These are phyloP conservation scores for Cyberlindnera xishuangbannaensis DNA, from an alignment of 805 yeast species.

Conservation along the genomic window DNA sequence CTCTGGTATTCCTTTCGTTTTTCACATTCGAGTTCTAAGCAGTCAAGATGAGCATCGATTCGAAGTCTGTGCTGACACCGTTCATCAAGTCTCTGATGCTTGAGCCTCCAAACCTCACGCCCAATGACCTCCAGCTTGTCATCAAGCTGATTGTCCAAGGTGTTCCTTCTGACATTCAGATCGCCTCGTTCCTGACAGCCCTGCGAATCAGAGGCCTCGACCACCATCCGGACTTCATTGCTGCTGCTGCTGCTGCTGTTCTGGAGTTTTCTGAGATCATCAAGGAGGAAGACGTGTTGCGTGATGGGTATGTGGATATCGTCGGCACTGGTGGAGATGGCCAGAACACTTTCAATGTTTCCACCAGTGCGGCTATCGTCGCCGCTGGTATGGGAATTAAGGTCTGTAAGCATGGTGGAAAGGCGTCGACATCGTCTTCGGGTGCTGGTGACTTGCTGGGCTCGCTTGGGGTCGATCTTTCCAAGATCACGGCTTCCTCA, in stretches of 20 bases:
- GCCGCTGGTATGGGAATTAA: slow-evolving; percentile 82
- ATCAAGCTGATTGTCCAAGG: slow-evolving; percentile 56
- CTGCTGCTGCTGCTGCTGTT: slow-evolving; percentile 78
- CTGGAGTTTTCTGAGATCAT: slow-evolving; percentile 57
- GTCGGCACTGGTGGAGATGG: slow-evolving; percentile 99
- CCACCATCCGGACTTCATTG: slow-evolving; percentile 73
- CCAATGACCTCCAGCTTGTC: slow-evolving; percentile 60
- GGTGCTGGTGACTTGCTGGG: slow-evolving; percentile 91
- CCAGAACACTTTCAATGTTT: slow-evolving; percentile 93
- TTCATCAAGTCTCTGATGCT: slow-evolving; percentile 59
- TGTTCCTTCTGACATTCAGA: slow-evolving; percentile 59
- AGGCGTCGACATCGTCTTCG: slow-evolving; percentile 87
- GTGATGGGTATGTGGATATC: slow-evolving; percentile 66
- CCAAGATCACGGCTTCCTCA: slow-evolving; percentile 55
- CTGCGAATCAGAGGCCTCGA: slow-evolving; percentile 71
- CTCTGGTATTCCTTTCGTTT: no score
- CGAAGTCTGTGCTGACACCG: slow-evolving; percentile 44
- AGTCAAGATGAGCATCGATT: no score
- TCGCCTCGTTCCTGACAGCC: slow-evolving; percentile 75
- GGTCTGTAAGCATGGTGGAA: slow-evolving; percentile 95
- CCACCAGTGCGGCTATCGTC: slow-evolving; percentile 91
- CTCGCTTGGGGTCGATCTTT: slow-evolving; percentile 76
- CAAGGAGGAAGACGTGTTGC: slow-evolving; percentile 37
- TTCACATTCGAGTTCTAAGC: no score
- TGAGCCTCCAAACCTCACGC: slow-evolving; percentile 56